Percentiles rank a stretch among this genome's conserved stretches.
Conservation (phyloP, 1,284 basidiomycete genomes). For the Rhodotorula sp. region DNA sequence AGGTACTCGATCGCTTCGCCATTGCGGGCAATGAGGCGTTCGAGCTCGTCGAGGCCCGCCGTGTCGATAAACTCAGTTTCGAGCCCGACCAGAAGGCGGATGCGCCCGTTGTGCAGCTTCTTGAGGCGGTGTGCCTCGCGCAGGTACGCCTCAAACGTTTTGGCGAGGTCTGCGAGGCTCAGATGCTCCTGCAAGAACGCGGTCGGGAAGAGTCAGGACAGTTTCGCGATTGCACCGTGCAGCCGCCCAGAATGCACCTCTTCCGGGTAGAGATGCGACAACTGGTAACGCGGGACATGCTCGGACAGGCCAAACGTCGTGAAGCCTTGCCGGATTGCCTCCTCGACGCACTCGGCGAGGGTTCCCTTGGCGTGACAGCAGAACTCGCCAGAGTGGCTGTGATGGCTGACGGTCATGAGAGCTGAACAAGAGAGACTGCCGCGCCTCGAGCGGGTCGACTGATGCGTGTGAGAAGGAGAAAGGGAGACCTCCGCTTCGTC, state of each 20-base stretch:
- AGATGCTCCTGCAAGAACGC: conserved; percentile 26
- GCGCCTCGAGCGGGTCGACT: accelerated
- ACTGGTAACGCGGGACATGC: conserved; percentile 84
- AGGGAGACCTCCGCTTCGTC: no score
- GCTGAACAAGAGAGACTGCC: no score
- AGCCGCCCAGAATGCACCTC: conserved; percentile 62
- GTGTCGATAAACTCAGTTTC: conserved; percentile 88
- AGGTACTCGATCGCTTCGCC: conserved; percentile 76
- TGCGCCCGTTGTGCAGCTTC: conserved; percentile 59
- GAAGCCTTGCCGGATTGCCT: conserved; percentile 78
- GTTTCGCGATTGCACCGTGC: conserved; percentile 6
- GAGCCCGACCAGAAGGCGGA: conserved; percentile 80
- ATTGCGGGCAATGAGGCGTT: conserved; percentile 57
- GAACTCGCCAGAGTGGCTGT: conserved; percentile 96
- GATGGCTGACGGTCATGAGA: conserved; percentile 83
- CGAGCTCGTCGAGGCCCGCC: conserved; percentile 62
- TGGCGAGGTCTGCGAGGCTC: conserved; percentile 49
- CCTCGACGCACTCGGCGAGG: conserved; percentile 74
- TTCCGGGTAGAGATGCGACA: conserved; percentile 86
- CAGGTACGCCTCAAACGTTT: conserved; percentile 69
- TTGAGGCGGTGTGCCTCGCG: conserved; percentile 76
- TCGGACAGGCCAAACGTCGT: conserved; percentile 86
- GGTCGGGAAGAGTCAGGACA: conserved; percentile 38
- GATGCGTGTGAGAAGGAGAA: not conserved
- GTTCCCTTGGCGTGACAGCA: conserved; percentile 82